Evolutionary conservation across 2,329 filamentous ascomycete genomes (phyloP), one percentile per base, ranked within the genome.

Genomic region (Aureobasidium sp.): DNA sequence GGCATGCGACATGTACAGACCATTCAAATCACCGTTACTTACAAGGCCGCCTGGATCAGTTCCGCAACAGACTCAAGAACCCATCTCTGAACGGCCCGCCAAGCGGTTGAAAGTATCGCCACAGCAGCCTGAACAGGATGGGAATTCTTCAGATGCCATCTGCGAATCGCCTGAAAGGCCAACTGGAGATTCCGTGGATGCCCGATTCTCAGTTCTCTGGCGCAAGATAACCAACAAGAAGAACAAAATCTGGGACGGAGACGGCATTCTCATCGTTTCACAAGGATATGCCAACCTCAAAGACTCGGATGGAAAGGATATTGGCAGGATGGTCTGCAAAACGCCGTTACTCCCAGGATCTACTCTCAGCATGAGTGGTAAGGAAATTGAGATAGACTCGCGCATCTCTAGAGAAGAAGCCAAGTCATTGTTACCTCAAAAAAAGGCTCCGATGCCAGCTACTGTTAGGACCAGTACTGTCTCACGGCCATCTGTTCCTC

Each of bases 201-300:
- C 66, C 49, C 78, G 77, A 62, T 79, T 76, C 59, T 74, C 69
- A 0, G 77, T 79, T 0, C 62, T 79, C 17, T 79, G 77, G 86
- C 82, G 87, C 21, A 88, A 87, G 70, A 82, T 80, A 55, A 88
- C 85, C 0, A 81, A 76, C 6, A 89, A 88, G 71, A 90, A 89
- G 73, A 83, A 89, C 71, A 89, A 89, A 70, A 89, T 85, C 5
- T 90, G 87, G 86, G 86, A 89, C 67, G 86, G 86, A 2, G 87
- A 90, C 71, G 87, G 85, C 1, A 77, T 88, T 2, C 75, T 89
- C 9, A 76, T 78, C 4, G 76, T 86, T 3, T 72, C 75, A 2
- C 79, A 77, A 37, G 84, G 84, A 4, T 81, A 80, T 67, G 84
- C 81, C 4, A 78, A 76, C 57, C 75, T 89, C 17, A 81, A 84